Evolutionary conservation across 495 filamentous ascomycete genomes (phyloP).

Genomic region (Margaritispora aquatica): DNA sequence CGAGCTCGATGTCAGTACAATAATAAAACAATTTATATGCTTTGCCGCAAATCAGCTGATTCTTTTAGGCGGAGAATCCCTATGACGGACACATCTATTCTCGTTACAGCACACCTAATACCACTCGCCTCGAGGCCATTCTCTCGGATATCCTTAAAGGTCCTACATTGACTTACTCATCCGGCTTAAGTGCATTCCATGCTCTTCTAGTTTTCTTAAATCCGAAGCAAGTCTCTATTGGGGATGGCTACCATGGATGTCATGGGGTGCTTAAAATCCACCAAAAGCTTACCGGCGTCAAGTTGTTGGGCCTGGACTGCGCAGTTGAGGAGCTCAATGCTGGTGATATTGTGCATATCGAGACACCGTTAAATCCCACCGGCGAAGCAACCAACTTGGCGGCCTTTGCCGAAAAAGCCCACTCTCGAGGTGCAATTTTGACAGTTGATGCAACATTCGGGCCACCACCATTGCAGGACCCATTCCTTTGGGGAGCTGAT

Average conservation of each 20-base stretch:
- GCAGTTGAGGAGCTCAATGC: conserved; percentile 45
- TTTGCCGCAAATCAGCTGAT: conserved; percentile 15
- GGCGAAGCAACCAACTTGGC: conserved; percentile 71
- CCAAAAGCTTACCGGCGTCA: conserved; percentile 60
- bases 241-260: conserved; percentile 86
- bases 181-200: conserved; percentile 83
- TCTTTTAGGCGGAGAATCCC: conserved; percentile 30
- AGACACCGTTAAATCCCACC: conserved; percentile 87
- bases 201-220: conserved; percentile 71
- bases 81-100: conserved; percentile 68
- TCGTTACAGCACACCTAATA: conserved; percentile 65
- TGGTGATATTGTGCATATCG: conserved; percentile 86
- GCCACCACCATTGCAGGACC: conserved; percentile 84
- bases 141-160: conserved; percentile 67
- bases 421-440: conserved; percentile 63
- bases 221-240: conserved; percentile 71
- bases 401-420: conserved; percentile 63
- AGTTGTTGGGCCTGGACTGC: conserved; percentile 59
- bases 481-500: conserved; percentile 74
- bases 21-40: background rate
- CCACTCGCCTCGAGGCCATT: conserved; percentile 76
- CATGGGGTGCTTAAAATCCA: conserved; percentile 75
- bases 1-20: conserved; percentile 35
- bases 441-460: conserved; percentile 89
- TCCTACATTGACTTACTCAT: conserved; percentile 67